Evolutionary conservation across 208 protist genomes (phyloP).

Genomic region (Spongospora subterranea): DNA sequence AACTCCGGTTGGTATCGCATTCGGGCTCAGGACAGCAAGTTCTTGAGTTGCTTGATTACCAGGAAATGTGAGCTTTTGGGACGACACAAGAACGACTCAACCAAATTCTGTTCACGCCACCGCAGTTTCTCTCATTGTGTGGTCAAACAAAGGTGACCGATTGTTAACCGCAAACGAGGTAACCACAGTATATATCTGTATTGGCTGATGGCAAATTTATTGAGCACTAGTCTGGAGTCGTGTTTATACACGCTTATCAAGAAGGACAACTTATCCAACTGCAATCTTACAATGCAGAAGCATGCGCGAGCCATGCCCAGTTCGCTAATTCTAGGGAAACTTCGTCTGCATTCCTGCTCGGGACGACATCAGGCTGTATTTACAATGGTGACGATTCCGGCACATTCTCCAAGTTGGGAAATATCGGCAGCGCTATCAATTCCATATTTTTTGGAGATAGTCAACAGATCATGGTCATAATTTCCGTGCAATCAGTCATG

Average conservation of each 20-base stretch:
- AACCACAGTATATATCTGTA: neutral
- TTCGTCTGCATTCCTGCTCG: neutral
- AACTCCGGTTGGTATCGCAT: neutral
- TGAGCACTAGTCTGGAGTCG: neutral
- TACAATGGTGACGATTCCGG: neutral
- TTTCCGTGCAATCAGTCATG: conserved; percentile 33
- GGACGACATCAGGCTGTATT: neutral
- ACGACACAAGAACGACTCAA: neutral
- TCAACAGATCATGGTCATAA: neutral
- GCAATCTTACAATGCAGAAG: neutral
- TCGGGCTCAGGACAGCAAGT: neutral
- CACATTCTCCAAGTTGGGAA: neutral
- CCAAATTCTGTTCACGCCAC: neutral
- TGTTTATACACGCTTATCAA: neutral
- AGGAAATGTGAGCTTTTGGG: neutral
- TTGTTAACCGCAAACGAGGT: neutral
- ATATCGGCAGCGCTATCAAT: conserved; percentile 34
- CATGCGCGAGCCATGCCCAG: neutral
- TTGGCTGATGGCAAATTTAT: neutral
- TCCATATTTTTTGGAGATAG: neutral
- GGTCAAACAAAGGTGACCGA: neutral
- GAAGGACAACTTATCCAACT: neutral
- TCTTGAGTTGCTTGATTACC: neutral
- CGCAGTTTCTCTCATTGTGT: neutral
- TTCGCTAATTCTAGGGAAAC: neutral